Evolutionary conservation across 139 green algal species (phyloP), one percentile per base, ranked within the genome.

Genomic region (Chlorella ohadii): DNA sequence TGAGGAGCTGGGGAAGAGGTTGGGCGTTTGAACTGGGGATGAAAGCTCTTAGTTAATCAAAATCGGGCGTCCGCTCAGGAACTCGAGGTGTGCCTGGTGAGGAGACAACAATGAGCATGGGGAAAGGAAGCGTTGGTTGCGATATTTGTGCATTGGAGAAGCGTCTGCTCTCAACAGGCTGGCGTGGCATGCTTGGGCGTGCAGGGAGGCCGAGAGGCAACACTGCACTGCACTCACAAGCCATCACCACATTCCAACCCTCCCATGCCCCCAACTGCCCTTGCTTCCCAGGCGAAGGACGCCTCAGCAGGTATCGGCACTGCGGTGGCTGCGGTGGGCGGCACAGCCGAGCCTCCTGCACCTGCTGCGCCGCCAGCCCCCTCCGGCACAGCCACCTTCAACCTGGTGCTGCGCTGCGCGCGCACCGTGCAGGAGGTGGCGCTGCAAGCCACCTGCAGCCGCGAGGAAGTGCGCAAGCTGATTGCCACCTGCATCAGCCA

Each of bases 371-470:
- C 47, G 61, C 38, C 36, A 31, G 36, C 31, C 1, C 41, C 33
- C n/a, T 23, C 22, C 9, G 55, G 17, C 12, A 55, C 74, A 0
- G 2, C 5, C 41, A 86, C 36, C 33, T 84, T 73, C 63, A 83
- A 78, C 57, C 57, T 89, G 31, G 72, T 87, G 51, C 41, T 89
- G 51, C 70, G 85, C 41, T 63, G 78, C 56, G 85, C 66, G 51
- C 65, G 33, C 33, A 79, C 70, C 39, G 85, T 87, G 57, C 85
- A 89, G 72, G 85, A 87, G 61, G 75, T 87, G 27, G 75, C 63
- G 2, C 2, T 87, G 55, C 5, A 41, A 7, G 59, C 72, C 47
- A 67, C 11, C 4, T 34, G 83, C 56, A 17, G 9, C 31, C 51
- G 83, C 39, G 75, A 79, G 2, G 83, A 84, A 31, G 65, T 87